These are phyloP conservation scores for Fibroporia radiculosa DNA, from an alignment of 768 basidiomycete species.

Conservation along the genomic window DNA sequence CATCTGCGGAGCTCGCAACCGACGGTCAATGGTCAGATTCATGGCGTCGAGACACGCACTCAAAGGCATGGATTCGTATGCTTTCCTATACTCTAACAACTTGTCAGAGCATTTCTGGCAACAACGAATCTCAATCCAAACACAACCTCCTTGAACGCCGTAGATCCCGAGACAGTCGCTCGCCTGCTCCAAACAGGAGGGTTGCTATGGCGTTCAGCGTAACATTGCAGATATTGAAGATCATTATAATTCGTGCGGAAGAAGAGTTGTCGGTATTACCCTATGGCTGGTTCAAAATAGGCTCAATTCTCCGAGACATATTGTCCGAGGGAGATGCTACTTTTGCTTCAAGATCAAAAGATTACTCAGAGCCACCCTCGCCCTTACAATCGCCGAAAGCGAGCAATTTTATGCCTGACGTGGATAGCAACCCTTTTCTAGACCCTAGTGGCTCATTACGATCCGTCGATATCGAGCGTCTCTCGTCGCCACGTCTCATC, in stretches of 20 bases:
- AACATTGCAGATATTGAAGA: constrained; percentile 60
- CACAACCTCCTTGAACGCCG: constrained; percentile 32
- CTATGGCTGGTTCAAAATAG: constrained; percentile 60
- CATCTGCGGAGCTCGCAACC: constrained; percentile 34
- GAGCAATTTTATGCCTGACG: constrained; percentile 11
- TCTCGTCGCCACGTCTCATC: constrained; percentile 43
- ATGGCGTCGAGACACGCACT: constrained; percentile 38
- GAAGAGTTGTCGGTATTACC: constrained; percentile 51
- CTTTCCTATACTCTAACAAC: constrained; percentile 50
- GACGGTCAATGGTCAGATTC: constrained; percentile 35
- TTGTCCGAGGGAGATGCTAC: constrained; percentile 52
- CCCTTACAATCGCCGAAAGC: constrained; percentile 41
- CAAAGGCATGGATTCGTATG: constrained; percentile 54
- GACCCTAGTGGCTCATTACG: constrained; percentile 18
- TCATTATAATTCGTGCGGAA: constrained; percentile 55
- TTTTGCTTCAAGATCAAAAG: constrained; percentile 42
- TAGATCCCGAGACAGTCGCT: constrained; percentile 40
- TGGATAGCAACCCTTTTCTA: constrained; percentile 14
- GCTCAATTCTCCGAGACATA: constrained; percentile 39
- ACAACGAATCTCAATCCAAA: not conserved
- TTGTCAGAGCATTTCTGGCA: constrained; percentile 26
- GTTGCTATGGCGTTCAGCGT: constrained; percentile 31
- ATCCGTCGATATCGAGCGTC: constrained; percentile 19
- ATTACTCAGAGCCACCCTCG: constrained; percentile 41
- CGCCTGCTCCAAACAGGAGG: constrained; percentile 16